These are phyloP conservation scores for Sungouiozyma intestinalis DNA, from an alignment of 805 yeast genomes.

Conservation along the genomic window DNA sequence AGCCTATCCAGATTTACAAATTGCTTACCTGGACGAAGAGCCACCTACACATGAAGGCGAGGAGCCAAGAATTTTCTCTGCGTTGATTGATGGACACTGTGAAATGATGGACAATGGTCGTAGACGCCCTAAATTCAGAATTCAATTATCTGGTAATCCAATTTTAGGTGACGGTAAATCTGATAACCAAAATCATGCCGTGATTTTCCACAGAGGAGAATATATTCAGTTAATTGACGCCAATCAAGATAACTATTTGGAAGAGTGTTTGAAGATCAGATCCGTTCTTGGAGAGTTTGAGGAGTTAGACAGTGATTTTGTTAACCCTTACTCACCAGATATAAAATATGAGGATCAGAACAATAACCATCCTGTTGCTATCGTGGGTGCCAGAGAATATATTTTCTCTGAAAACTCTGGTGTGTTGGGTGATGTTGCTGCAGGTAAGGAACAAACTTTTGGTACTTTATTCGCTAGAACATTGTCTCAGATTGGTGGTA, in stretches of 20 bases:
- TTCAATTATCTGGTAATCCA: constrained; percentile 73
- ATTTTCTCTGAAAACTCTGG: constrained; percentile 90
- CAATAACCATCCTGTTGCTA: constrained; percentile 85
- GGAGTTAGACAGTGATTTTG: constrained; percentile 47
- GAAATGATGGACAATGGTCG: constrained; percentile 59
- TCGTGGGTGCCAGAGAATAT: constrained; percentile 90
- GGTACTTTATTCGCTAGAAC: constrained; percentile 94
- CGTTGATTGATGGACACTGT: constrained; percentile 73
- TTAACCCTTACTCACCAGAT: constrained; percentile 52
- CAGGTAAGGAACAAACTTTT: constrained; percentile 94
- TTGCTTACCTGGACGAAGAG: constrained; percentile 91
- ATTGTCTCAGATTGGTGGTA: constrained; percentile 86
- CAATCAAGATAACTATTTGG: constrained; percentile 89
- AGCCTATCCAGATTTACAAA: constrained; percentile 77
- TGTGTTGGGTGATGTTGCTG: constrained; percentile 89
- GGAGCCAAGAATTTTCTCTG: constrained; percentile 61
- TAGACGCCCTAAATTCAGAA: constrained; percentile 66
- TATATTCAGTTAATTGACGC: constrained; percentile 93
- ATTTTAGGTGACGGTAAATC: constrained; percentile 91
- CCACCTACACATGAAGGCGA: constrained; percentile 62
- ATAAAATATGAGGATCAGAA: constrained; percentile 30
- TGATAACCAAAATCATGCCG: constrained; percentile 83
- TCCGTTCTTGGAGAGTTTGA: constrained; percentile 86
- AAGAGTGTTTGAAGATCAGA: constrained; percentile 85
- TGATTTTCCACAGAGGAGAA: constrained; percentile 85